These are phyloP conservation scores for Toxoplasma gondii DNA, from an alignment of 169 alveolate genomes.

Conservation along the genomic window DNA sequence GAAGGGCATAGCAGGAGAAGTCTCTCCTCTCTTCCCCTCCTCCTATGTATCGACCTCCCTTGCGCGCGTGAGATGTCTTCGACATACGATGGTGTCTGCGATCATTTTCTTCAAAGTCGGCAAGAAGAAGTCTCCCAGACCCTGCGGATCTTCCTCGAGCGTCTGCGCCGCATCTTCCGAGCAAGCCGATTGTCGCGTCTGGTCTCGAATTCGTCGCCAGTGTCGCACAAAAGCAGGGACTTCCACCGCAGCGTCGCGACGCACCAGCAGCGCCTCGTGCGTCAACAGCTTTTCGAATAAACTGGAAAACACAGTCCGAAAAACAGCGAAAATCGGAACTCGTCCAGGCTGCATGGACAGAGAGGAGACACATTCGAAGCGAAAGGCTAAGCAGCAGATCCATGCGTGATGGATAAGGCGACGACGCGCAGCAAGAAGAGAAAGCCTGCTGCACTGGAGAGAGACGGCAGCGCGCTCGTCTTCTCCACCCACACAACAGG, in stretches of 20 bases:
- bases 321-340: background rate
- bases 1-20: too few relatives aligned
- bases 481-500: background rate
- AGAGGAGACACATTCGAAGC: background rate
- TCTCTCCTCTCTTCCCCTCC: background rate
- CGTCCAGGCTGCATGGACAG: background rate
- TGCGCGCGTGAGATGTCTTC: background rate
- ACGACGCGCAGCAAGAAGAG: too few relatives aligned
- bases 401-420: too few relatives aligned
- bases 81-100: background rate
- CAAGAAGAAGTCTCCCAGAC: background rate
- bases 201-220: constrained; percentile 12
- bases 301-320: background rate
- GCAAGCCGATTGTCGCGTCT: background rate
- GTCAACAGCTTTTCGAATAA: constrained; percentile 5
- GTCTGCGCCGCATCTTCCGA: background rate
- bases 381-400: too few relatives aligned
- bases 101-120: background rate
- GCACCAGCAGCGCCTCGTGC: constrained; percentile 17
- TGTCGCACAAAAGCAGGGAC: constrained; percentile 14
- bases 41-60: background rate
- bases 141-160: background rate
- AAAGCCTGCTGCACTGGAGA: too few relatives aligned
- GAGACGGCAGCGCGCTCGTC: background rate
- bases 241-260: constrained; percentile 17